phyloP scores from a whole-genome alignment of 805 yeast species.

The Alloascoidea hylecoeti region DNA sequence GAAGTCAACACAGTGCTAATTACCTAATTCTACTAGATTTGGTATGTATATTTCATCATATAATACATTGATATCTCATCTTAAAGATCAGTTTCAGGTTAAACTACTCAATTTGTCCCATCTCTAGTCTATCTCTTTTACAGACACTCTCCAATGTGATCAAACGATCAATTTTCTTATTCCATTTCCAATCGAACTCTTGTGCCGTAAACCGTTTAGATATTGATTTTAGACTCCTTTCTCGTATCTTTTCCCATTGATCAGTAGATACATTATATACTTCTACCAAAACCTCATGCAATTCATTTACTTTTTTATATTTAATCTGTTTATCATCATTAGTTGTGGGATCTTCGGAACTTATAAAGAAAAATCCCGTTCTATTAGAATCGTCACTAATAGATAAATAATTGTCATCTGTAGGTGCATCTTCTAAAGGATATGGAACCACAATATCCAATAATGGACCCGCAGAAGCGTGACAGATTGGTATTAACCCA shows the following conservation, averaged over 20 bases:
- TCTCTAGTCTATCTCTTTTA: slow-evolving; percentile 7
- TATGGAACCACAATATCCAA: slow-evolving; percentile 68
- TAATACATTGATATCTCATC: too few relatives aligned
- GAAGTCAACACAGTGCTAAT: too few relatives aligned
- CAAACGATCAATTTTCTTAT: slow-evolving; percentile 9
- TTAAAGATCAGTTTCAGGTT: too few relatives aligned
- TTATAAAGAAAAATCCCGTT: slow-evolving; percentile 73
- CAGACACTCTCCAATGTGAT: slow-evolving; percentile 11
- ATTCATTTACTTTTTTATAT: slow-evolving; percentile 34
- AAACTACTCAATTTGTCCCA: slow-evolving; percentile 9
- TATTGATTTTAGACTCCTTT: slow-evolving; percentile 21
- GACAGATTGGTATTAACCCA: slow-evolving; percentile 80
- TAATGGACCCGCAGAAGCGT: slow-evolving; percentile 92
- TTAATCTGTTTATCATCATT: slow-evolving; percentile 10
- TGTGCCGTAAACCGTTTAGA: slow-evolving; percentile 38
- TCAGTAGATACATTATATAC: slow-evolving; percentile 24
- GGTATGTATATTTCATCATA: too few relatives aligned
- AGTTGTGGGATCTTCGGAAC: slow-evolving; percentile 60
- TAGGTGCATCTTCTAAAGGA: slow-evolving; percentile 14
- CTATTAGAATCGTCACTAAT: slow-evolving; percentile 24
- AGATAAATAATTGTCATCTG: slow-evolving; percentile 9
- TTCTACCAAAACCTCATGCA: slow-evolving; percentile 29
- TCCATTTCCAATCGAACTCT: slow-evolving; percentile 8
- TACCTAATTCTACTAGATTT: too few relatives aligned
- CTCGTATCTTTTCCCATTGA: slow-evolving; percentile 26